Conservation (phyloP, 495 filamentous ascomycete species). For the Pseudevernia furfuracea region DNA sequence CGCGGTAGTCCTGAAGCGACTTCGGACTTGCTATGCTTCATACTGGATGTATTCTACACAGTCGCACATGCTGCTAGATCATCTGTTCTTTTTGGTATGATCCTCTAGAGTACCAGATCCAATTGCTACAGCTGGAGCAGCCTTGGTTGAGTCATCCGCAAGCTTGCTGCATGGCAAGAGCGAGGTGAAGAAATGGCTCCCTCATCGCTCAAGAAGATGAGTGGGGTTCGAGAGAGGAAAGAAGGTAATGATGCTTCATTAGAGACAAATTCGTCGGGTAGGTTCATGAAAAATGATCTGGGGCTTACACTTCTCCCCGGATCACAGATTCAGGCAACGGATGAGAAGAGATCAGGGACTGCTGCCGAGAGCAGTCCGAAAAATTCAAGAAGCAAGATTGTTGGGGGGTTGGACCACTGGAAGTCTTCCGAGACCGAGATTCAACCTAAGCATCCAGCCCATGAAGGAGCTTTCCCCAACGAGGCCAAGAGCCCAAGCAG, state of each 20-base stretch:
- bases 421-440: not conserved
- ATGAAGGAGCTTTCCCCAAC: not conserved
- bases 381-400: not conserved
- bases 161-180: not conserved
- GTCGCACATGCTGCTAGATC: not conserved
- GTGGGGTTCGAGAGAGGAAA: slow-evolving; percentile 25
- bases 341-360: slow-evolving; percentile 5
- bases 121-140: not conserved
- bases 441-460: not conserved
- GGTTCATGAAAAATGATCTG: slow-evolving; percentile 33
- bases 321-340: slow-evolving; percentile 30
- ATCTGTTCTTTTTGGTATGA: not conserved
- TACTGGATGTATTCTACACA: not conserved
- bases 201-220: slow-evolving; percentile 31
- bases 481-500: not conserved
- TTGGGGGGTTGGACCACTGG: not conserved
- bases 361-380: slow-evolving; percentile 1
- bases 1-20: not conserved
- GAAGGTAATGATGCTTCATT: slow-evolving; percentile 41
- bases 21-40: not conserved
- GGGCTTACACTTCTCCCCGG: slow-evolving; percentile 42
- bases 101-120: not conserved
- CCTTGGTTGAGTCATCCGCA: not conserved
- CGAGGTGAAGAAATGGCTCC: slow-evolving; percentile 7
- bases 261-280: slow-evolving; percentile 16